phyloP scores from a whole-genome alignment of 495 filamentous ascomycete genomes.

The Amorphotheca resinae region DNA sequence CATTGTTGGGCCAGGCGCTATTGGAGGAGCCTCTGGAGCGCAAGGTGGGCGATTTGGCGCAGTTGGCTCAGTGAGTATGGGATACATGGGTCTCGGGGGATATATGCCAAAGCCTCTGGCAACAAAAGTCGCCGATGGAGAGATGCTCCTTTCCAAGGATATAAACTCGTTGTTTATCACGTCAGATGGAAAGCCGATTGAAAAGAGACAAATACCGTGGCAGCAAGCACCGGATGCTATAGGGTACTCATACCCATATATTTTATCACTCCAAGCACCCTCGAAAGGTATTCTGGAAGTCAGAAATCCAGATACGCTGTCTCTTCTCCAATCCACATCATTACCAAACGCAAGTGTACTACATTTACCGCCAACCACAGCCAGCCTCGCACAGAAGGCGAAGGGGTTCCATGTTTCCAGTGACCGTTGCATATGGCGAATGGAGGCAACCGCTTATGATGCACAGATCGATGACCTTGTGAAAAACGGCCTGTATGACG shows the following conservation, averaged over 20 bases:
- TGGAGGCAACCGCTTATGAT: slow-evolving; percentile 89
- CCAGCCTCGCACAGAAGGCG: slow-evolving; percentile 82
- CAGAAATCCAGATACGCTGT: slow-evolving; percentile 83
- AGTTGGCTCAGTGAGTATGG: slow-evolving; percentile 60
- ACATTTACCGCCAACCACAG: slow-evolving; percentile 88
- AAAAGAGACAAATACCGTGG: slow-evolving; percentile 87
- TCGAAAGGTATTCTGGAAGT: slow-evolving; percentile 82
- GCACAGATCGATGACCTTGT: slow-evolving; percentile 80
- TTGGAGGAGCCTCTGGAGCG: slow-evolving; percentile 52
- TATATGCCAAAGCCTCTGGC: slow-evolving; percentile 84
- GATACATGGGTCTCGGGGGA: slow-evolving; percentile 87
- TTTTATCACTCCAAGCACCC: slow-evolving; percentile 73
- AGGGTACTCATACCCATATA: slow-evolving; percentile 92
- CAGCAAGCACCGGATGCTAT: slow-evolving; percentile 74
- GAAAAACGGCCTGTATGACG: slow-evolving; percentile 64
- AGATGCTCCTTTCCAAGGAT: slow-evolving; percentile 85
- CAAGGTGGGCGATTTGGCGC: slow-evolving; percentile 51
- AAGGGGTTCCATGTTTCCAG: slow-evolving; percentile 89
- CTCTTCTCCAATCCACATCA: slow-evolving; percentile 70
- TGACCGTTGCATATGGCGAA: slow-evolving; percentile 85
- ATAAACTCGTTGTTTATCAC: slow-evolving; percentile 91
- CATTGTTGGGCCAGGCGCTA: slow-evolving; percentile 65
- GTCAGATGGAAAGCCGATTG: slow-evolving; percentile 64
- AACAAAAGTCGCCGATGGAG: slow-evolving; percentile 65
- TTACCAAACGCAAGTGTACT: slow-evolving; percentile 69